Base-by-base conservation (phyloP, 2,329 filamentous ascomycete species). In the Verticillium dahliae region DNA sequence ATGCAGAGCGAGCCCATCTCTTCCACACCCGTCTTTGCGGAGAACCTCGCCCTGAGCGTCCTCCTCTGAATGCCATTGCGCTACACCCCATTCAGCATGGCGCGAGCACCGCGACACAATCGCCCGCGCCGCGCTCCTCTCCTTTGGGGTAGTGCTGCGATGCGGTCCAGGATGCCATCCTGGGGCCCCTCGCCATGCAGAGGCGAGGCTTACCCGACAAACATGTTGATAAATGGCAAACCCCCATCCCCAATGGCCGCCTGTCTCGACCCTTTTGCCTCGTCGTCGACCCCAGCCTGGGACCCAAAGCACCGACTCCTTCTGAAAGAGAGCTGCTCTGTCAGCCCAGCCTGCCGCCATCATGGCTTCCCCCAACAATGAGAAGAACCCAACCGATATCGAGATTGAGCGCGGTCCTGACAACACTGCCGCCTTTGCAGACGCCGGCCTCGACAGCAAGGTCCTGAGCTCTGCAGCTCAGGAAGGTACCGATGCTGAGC, bases 401-500 rank as follows among this genome's bases (percentile, higher is more conserved):
- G 69, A 68, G 18, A 58, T 74, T 60, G 73, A 75, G 65, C 71
- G 67, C 60, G 67, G 68, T 13, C 70, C 68, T 31, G 62, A 66
- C 56, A 69, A 69, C 11, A 69, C 73, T 62, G 65, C 68, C 45
- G 68, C 73, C 59, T 67, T 74, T 56, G 66, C 73, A 60, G 65
- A 75, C 64, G 73, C 68, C 56, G 69, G 69, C 59, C 65, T 75
- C 18, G 69, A 73, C 57, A 72, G 74, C 67, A 77, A 77, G 68
- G 67, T 68, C 3, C 72, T 78, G 62, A 73, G 72, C 62, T 70
- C 72, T 2, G 74, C 72, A 33, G 76, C 76, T 39, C 68, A 70
- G 5, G 72, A 75, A 62, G 70, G 71, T 22, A 77, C 73, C 10
- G 69, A 69, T 33, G 67, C 71, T 50, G 75, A 77, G 62, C 75